Evolutionary conservation across 176 grass and related monocot genomes (phyloP).

Genomic region (Carex littledalei): DNA sequence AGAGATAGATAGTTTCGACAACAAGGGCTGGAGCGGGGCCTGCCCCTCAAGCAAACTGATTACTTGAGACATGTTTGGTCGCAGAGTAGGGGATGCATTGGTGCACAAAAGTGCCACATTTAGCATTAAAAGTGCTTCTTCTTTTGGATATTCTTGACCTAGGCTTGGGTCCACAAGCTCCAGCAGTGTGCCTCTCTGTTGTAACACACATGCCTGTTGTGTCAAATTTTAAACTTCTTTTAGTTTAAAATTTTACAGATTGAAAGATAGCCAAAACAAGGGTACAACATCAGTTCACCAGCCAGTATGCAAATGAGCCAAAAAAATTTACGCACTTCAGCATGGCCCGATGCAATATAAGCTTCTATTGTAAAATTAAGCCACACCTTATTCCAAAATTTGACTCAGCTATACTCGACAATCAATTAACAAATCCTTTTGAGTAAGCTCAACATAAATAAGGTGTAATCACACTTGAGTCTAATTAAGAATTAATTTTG

Average conservation of each 20-base stretch:
- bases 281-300: not conserved
- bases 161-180: conserved; percentile 80
- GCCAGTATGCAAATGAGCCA: not conserved
- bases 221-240: conserved; percentile 22
- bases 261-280: not conserved
- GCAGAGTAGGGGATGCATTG: conserved; percentile 70
- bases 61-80: conserved; percentile 75
- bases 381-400: not conserved
- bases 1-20: conserved; percentile 43
- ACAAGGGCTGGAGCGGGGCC: conserved; percentile 44
- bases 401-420: not conserved
- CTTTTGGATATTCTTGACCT: conserved; percentile 55
- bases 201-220: conserved; percentile 72
- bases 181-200: conserved; percentile 57
- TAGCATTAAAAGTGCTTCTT: conserved; percentile 68
- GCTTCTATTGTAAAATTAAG: not conserved
- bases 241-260: not conserved
- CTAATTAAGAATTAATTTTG: not conserved
- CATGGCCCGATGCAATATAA: not conserved
- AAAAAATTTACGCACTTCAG: not conserved
- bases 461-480: not conserved
- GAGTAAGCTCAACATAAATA: not conserved
- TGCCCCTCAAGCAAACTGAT: conserved; percentile 79
- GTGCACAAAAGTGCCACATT: conserved; percentile 76
- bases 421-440: not conserved